Evolutionary conservation across 164 flowering plant species (phyloP).

Genomic region (Hamamelis virginiana): DNA sequence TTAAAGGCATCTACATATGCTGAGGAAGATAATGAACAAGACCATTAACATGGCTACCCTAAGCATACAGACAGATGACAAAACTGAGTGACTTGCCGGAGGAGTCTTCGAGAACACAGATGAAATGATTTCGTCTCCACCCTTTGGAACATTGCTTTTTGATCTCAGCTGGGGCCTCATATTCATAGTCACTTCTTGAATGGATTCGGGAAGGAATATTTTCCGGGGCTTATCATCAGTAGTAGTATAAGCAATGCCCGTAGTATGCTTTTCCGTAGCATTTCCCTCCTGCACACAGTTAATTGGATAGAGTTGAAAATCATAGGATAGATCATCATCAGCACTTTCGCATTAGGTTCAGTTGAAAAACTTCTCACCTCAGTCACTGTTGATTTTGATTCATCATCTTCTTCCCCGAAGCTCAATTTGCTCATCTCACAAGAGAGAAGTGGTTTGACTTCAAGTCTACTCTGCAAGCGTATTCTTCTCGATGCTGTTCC

Average conservation of each 20-base stretch:
- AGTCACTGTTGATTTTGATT: constrained; percentile 6
- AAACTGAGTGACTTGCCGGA: too few relatives aligned
- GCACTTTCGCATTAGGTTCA: not conserved
- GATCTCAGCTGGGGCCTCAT: constrained; percentile 7
- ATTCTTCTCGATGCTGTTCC: constrained; percentile 62
- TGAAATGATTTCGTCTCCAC: not conserved
- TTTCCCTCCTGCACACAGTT: constrained; percentile 29
- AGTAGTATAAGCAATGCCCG: too few relatives aligned
- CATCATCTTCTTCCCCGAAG: constrained; percentile 8
- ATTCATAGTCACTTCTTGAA: not conserved
- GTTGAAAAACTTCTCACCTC: constrained; percentile 29
- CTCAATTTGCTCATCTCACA: not conserved
- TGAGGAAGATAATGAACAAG: too few relatives aligned
- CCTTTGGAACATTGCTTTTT: not conserved
- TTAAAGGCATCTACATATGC: too few relatives aligned
- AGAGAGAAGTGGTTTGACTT: constrained; percentile 13
- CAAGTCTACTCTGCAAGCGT: constrained; percentile 33
- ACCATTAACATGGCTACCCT: too few relatives aligned
- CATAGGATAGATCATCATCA: not conserved
- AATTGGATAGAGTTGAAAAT: not conserved
- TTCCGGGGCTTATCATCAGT: constrained; percentile 9
- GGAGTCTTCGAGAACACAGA: too few relatives aligned
- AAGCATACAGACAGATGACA: too few relatives aligned
- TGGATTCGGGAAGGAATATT: not conserved
- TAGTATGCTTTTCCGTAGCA: constrained; percentile 7